These are phyloP conservation scores for Colletotrichum ledebouriae DNA, from an alignment of 2,329 filamentous ascomycete species.

Conservation along the genomic window DNA sequence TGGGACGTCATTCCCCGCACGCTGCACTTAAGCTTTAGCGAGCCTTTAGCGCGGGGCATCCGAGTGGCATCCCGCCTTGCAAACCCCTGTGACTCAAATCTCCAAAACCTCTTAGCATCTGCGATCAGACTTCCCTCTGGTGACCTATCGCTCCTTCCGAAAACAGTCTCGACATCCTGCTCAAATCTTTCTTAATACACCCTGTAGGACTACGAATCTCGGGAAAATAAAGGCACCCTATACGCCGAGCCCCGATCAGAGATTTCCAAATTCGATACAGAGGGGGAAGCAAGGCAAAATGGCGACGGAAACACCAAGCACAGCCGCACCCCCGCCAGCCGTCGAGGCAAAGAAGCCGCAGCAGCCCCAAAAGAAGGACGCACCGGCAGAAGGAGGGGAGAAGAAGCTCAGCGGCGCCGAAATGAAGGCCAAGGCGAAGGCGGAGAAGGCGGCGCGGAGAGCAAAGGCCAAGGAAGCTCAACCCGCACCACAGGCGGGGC, in stretches of 20 bases:
- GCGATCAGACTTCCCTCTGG: slow-evolving; percentile 17
- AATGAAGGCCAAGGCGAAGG: slow-evolving; percentile 89
- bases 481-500: slow-evolving; percentile 54
- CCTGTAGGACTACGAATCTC: not conserved
- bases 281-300: slow-evolving; percentile 17
- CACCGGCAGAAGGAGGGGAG: slow-evolving; percentile 47
- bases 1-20: slow-evolving; percentile 41
- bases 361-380: slow-evolving; percentile 32
- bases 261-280: not conserved
- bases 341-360: slow-evolving; percentile 35
- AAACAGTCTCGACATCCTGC: not conserved
- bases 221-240: not conserved
- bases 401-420: slow-evolving; percentile 80
- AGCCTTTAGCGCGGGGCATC: slow-evolving; percentile 43
- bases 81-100: slow-evolving; percentile 43
- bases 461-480: slow-evolving; percentile 76
- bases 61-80: slow-evolving; percentile 39
- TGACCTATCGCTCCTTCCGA: not conserved
- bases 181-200: not conserved
- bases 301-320: slow-evolving; percentile 39
- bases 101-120: slow-evolving; percentile 41
- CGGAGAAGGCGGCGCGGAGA: slow-evolving; percentile 89
- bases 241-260: not conserved
- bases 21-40: slow-evolving; percentile 42
- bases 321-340: slow-evolving; percentile 20